A percentile compares a stretch with the other conserved stretches of the same genome.
phyloP scores from a whole-genome alignment of 495 filamentous ascomycete species.

The Baudoinia panamericana region DNA sequence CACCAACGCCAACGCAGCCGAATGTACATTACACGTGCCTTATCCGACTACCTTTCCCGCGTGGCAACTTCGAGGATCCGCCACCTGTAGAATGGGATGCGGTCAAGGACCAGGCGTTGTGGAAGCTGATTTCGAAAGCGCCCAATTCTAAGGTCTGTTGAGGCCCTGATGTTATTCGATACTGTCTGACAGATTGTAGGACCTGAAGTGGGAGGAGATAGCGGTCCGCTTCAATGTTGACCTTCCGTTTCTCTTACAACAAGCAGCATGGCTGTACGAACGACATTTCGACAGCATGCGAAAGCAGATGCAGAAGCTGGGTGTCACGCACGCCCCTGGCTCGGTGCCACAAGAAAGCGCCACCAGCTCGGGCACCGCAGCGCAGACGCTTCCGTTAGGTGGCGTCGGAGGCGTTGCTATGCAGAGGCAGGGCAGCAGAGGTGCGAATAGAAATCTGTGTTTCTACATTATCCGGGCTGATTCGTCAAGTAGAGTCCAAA shows the following conservation, averaged over 20 bases:
- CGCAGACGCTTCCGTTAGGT: no score
- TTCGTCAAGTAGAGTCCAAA: constrained; percentile 36
- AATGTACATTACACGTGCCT: constrained; percentile 56
- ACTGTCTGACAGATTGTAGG: constrained; percentile 16
- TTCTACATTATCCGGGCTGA: constrained; percentile 7
- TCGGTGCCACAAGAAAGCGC: constrained; percentile 32
- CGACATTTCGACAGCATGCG: constrained; percentile 76
- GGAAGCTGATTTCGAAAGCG: constrained; percentile 69
- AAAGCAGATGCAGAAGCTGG: constrained; percentile 78
- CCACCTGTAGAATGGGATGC: constrained; percentile 67
- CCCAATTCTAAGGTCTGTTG: constrained; percentile 57
- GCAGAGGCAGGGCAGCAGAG: constrained; percentile 45
- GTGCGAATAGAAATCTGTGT: constrained; percentile 19
- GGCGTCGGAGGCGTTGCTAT: constrained; percentile 45
- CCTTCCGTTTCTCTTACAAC: constrained; percentile 78
- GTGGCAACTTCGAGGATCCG: constrained; percentile 81
- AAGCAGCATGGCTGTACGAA: constrained; percentile 91
- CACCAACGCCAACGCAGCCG: constrained; percentile 3
- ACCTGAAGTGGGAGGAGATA: constrained; percentile 17
- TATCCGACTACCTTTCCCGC: constrained; percentile 73
- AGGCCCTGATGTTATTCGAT: constrained; percentile 54
- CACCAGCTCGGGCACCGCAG: neutral
- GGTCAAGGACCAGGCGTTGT: constrained; percentile 73
- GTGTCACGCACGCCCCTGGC: constrained; percentile 34
- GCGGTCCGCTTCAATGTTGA: constrained; percentile 54